phyloP scores from a whole-genome alignment of 352 stramenopile genomes.

The Globisporangium splendens region DNA sequence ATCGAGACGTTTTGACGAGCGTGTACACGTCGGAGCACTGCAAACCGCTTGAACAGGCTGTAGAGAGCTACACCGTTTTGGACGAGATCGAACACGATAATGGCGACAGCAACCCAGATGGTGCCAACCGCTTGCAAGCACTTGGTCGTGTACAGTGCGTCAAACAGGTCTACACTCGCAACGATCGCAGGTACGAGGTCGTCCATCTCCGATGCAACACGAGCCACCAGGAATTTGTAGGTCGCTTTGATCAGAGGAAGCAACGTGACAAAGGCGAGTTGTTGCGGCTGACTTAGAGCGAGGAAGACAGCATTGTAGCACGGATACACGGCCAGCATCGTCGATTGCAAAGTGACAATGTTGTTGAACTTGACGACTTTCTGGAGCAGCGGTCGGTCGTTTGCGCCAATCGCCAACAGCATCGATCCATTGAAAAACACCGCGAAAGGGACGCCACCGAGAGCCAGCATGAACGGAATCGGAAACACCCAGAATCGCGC shows the following conservation, averaged over 20 bases:
- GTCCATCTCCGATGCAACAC: background rate
- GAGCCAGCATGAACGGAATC: slow-evolving; percentile 1
- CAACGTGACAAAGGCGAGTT: background rate
- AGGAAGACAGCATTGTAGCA: slow-evolving; percentile 2
- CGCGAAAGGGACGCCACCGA: background rate
- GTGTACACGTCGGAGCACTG: background rate
- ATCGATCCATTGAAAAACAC: background rate
- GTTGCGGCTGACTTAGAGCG: background rate
- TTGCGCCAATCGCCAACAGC: background rate
- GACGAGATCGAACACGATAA: slow-evolving; percentile 1
- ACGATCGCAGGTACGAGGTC: slow-evolving; percentile 2
- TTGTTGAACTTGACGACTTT: slow-evolving; percentile 3
- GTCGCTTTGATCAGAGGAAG: background rate
- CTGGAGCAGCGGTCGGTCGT: background rate
- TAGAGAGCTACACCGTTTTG: background rate
- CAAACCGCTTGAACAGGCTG: background rate
- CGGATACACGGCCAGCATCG: slow-evolving; percentile 1
- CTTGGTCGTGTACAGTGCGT: background rate
- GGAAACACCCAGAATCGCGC: slow-evolving; percentile 3
- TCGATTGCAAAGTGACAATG: slow-evolving; percentile 1
- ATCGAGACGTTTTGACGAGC: background rate
- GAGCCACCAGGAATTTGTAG: background rate
- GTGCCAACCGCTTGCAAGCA: background rate
- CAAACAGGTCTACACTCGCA: slow-evolving; percentile 3
- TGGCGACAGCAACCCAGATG: background rate